phyloP scores from a whole-genome alignment of 768 basidiomycete genomes.

The Tylopilus intermedius region DNA sequence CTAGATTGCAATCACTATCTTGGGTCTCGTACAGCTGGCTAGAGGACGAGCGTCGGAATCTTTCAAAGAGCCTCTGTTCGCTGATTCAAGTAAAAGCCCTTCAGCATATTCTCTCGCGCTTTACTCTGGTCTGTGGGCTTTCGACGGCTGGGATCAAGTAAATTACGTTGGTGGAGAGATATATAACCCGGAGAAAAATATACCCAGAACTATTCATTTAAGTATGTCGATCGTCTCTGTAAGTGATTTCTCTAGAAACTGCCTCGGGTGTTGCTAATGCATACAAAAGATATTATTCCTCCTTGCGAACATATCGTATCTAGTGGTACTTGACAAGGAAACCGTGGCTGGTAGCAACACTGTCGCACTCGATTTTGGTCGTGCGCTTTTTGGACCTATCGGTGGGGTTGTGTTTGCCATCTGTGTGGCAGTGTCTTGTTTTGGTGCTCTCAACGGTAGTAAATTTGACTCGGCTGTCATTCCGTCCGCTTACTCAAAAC shows the following conservation, averaged over 20 bases:
- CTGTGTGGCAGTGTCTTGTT: slow-evolving; percentile 91
- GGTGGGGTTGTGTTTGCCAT: slow-evolving; percentile 85
- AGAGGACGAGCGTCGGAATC: slow-evolving; percentile 68
- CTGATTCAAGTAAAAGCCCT: slow-evolving; percentile 69
- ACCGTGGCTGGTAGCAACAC: slow-evolving; percentile 79
- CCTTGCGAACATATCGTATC: slow-evolving; percentile 83
- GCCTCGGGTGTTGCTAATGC: not conserved
- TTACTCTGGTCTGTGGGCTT: slow-evolving; percentile 94
- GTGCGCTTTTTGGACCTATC: slow-evolving; percentile 76
- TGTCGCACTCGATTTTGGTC: slow-evolving; percentile 89
- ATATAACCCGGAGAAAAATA: slow-evolving; percentile 72
- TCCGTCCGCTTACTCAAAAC: slow-evolving; percentile 4
- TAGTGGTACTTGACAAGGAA: slow-evolving; percentile 81
- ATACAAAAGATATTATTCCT: slow-evolving; percentile 62
- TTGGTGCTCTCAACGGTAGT: slow-evolving; percentile 87
- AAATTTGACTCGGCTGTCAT: slow-evolving; percentile 4
- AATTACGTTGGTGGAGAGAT: slow-evolving; percentile 93
- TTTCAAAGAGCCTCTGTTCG: slow-evolving; percentile 63
- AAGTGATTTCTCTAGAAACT: slow-evolving; percentile 19
- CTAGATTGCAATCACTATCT: slow-evolving; percentile 64
- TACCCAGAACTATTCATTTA: slow-evolving; percentile 84
- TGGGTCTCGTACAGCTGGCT: slow-evolving; percentile 74
- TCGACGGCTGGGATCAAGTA: slow-evolving; percentile 93
- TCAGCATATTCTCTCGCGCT: slow-evolving; percentile 88
- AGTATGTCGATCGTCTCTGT: slow-evolving; percentile 84